Evolutionary conservation across 257 asterid species (phyloP).

Genomic region (Lantana camara): DNA sequence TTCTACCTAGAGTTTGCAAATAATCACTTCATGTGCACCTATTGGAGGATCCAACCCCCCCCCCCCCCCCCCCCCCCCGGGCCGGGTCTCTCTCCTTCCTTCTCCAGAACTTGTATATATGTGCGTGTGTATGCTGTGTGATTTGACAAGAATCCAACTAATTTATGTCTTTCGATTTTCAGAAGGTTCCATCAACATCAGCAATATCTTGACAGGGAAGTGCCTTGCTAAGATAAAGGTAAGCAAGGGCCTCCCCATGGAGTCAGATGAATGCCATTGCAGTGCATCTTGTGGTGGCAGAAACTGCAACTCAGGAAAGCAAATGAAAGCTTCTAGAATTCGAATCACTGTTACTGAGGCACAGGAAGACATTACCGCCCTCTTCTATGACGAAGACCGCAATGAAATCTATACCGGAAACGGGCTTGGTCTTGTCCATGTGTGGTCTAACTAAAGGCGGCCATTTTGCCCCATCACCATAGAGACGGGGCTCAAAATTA

Average conservation of each 20-base stretch:
- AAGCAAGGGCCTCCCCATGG: conserved; percentile 48
- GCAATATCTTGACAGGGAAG: conserved; percentile 94
- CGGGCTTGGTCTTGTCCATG: conserved; percentile 84
- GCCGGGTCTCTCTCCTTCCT: no score
- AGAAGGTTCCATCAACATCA: conserved; percentile 95
- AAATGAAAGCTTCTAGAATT: conserved; percentile 49
- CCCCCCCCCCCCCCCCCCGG: no score
- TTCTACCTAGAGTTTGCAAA: no score
- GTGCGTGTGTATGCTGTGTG: no score
- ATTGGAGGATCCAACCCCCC: no score
- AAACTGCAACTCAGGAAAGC: conserved; percentile 61
- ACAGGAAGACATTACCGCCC: conserved; percentile 91
- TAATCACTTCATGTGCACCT: no score
- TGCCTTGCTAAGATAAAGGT: conserved; percentile 94
- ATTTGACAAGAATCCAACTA: no score
- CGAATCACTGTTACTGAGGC: conserved; percentile 86
- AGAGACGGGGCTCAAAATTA: background rate
- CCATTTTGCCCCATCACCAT: conserved; percentile 6
- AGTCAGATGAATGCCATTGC: conserved; percentile 69
- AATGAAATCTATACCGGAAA: conserved; percentile 97
- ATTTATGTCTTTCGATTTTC: conserved; percentile 21
- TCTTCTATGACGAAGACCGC: conserved; percentile 95
- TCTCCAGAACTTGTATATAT: no score
- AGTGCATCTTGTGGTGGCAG: conserved; percentile 57
- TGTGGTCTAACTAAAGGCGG: conserved; percentile 79